Evolutionary conservation across 2,329 filamentous ascomycete genomes (phyloP), one percentile per base, ranked within the genome.

Genomic region (Ophiostoma perfectum): DNA sequence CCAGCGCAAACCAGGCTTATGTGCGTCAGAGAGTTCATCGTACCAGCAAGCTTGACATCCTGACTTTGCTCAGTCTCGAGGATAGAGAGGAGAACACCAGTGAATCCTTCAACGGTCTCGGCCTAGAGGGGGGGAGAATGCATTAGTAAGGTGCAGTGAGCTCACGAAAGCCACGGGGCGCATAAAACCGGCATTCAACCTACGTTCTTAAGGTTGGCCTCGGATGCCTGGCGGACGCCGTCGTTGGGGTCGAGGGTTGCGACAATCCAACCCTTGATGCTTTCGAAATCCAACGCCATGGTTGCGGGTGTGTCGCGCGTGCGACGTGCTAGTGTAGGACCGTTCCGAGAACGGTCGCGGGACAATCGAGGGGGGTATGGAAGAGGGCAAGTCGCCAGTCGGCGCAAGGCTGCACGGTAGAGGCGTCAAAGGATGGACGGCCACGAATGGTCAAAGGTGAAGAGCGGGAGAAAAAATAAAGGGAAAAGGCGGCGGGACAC

Each of bases 21-120:
- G 9, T n/a, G 45, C 3, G 38, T 9, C 27, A n/a, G 41, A 7
- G 39, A 64, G 52, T 27, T 52, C 42, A 45, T 6, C 27, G 5
- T 90, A 98, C 94, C 92, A 71, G 94, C 94, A 69, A 97, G 85
- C 76, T 93, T 90, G 74, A 97, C 87, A 72, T 89, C 89, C 75
- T 88, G 84, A 74, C 96, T 91, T 80, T 93, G 90, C 80, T 99
- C 95, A 71, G 86, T 86, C 81, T 96, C 90, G 74, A 98, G 83
- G 75, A 99, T 93, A 77, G 96, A 92, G 75, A 97, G 84, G 71
- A 98, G 87, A 74, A 92, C 91, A 79, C 95, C 91, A 77, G 91
- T 90, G 79, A 99, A 98, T 73, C 93, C 93, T 71, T 90, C 84
- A 79, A 93, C 89, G 74, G 92, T 88, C 82, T 98, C 94, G 77